Conservation (phyloP, 306 rosid species). For the Cucumis hystrix region DNA sequence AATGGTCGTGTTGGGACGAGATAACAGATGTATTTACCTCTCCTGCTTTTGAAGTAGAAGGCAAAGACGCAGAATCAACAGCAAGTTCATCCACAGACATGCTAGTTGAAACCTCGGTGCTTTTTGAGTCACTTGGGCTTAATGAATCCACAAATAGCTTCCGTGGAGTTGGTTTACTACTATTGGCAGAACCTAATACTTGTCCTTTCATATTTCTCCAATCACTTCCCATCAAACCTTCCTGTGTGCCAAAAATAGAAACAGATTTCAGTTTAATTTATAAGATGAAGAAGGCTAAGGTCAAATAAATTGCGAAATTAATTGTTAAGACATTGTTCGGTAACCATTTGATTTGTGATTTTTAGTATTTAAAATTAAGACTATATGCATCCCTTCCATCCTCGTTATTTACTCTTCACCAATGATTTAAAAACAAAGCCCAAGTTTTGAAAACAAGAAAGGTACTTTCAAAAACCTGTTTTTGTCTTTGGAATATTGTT, state of each 20-base stretch:
- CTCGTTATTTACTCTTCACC: no score
- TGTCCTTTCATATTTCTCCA: constrained; percentile 88
- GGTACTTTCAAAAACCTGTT: no score
- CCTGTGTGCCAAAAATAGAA: constrained; percentile 27
- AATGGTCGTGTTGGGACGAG: neutral
- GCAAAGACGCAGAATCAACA: constrained; percentile 56
- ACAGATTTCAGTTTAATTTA: neutral
- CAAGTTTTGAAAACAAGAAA: no score
- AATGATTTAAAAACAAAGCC: no score
- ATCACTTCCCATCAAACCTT: constrained; percentile 46
- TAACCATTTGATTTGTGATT: no score
- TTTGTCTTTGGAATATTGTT: no score
- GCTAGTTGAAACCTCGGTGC: constrained; percentile 77
- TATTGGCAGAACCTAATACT: constrained; percentile 41
- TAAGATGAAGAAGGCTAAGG: neutral
- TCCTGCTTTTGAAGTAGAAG: constrained; percentile 72
- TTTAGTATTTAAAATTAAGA: no score
- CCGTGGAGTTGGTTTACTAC: constrained; percentile 52
- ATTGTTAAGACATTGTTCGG: no score
- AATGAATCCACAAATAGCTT: constrained; percentile 58
- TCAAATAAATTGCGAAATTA: neutral
- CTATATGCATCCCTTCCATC: no score
- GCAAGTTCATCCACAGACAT: constrained; percentile 61
- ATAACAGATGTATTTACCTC: constrained; percentile 41
- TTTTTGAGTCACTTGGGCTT: constrained; percentile 68